Evolutionary conservation across 306 rosid genomes (phyloP).

Genomic region (Spatholobus suberectus): DNA sequence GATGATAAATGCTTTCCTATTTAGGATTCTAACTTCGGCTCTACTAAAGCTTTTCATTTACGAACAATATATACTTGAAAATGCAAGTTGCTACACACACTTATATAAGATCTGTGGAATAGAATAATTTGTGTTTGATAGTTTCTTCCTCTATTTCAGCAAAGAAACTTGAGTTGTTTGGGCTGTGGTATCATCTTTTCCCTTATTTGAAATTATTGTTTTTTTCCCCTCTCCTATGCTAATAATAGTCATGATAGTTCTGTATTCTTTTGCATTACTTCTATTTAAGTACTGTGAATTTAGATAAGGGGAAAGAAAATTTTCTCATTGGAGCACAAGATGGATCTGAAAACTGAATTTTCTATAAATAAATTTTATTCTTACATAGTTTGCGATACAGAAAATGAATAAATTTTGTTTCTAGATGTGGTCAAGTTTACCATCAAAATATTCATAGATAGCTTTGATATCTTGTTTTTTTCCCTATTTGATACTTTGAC

Average conservation of each 20-base stretch:
- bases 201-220: not conserved
- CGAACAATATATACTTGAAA: not conserved
- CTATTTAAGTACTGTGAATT: not conserved
- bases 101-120: not conserved
- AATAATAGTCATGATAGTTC: not conserved
- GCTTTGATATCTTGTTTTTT: too few species aligned
- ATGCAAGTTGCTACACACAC: not conserved
- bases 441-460: not conserved
- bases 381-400: not conserved
- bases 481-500: too few species aligned
- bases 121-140: not conserved
- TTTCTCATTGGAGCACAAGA: not conserved
- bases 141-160: not conserved
- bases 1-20: too few species aligned
- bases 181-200: not conserved
- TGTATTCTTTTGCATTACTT: not conserved
- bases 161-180: not conserved
- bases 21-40: too few species aligned
- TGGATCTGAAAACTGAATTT: not conserved
- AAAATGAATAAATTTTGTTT: not conserved
- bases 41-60: too few species aligned
- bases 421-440: not conserved
- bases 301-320: not conserved
- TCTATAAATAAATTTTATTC: not conserved
- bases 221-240: not conserved